phyloP scores from a whole-genome alignment of 331 rosid genomes.

The Acacia concinna region DNA sequence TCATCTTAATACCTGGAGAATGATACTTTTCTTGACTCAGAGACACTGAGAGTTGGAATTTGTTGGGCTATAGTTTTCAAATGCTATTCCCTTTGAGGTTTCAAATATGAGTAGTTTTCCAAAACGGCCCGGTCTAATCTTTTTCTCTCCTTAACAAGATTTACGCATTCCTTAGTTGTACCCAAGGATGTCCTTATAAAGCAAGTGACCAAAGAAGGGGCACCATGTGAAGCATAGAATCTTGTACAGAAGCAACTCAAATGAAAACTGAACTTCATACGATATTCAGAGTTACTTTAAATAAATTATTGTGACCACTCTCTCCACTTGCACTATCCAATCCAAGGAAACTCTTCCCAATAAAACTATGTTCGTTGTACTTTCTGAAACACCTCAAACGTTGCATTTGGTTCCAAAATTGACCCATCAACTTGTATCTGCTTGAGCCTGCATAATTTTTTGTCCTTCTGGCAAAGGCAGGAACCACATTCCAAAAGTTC shows the following conservation, averaged over 20 bases:
- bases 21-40: slow-evolving; percentile 22
- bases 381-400: slow-evolving; percentile 36
- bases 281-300: slow-evolving; percentile 47
- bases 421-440: slow-evolving; percentile 39
- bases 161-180: slow-evolving; percentile 43
- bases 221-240: slow-evolving; percentile 46
- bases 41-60: slow-evolving; percentile 24
- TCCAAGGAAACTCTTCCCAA: slow-evolving; percentile 31
- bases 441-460: slow-evolving; percentile 34
- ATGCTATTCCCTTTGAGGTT: slow-evolving; percentile 16
- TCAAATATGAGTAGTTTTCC: slow-evolving; percentile 31
- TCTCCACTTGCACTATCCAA: slow-evolving; percentile 38
- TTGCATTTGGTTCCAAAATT: slow-evolving; percentile 54
- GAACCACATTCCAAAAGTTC: slow-evolving; percentile 73
- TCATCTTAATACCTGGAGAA: slow-evolving; percentile 34
- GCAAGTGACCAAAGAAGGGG: slow-evolving; percentile 26
- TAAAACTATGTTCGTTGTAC: slow-evolving; percentile 29
- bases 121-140: slow-evolving; percentile 17
- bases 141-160: slow-evolving; percentile 31
- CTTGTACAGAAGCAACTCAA: slow-evolving; percentile 34
- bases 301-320: slow-evolving; percentile 38
- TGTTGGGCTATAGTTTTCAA: slow-evolving; percentile 28
- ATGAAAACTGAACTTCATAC: slow-evolving; percentile 31
- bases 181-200: slow-evolving; percentile 48
- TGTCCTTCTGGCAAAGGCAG: slow-evolving; percentile 50